Base-by-base conservation (phyloP, 2,329 filamentous ascomycete species). In the Ilyonectria mors-panacis region DNA sequence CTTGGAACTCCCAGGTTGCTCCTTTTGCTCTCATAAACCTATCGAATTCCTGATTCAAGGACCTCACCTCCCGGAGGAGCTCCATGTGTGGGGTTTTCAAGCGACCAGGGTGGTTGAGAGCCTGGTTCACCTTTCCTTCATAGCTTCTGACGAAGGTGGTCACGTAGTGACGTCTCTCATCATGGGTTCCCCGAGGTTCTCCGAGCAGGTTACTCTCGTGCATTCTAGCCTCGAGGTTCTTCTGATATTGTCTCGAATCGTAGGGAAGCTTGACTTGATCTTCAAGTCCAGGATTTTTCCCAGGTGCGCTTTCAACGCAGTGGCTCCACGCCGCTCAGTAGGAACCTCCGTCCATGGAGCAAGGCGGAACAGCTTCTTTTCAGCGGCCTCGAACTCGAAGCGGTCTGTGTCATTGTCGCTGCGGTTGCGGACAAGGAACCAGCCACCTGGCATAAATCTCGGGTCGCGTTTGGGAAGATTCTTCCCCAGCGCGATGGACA, bases 381-480 rank as follows among this genome's bases (percentile, higher is more conserved):
- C 80, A 1, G 72, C 75, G 8, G 66, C 44, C 8, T 63, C 70
- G 4, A 78, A 70, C 19, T 81, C 70, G 51, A 78, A 66, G 3
- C 59, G 75, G 1, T 69, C 66, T 0, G 71, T 61, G 1, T 77
- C 73, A 1, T 66, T 66, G 2, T 70, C 65, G 10, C 78, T 76
- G n/a, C 67, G 65, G 39, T 82, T 82, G 21, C 78, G 76, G 12
- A 82, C 81, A 2, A 81, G 74, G 30, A 81, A 82, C 79, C 80
- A 82, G 6, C 76, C 75, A 5, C 76, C 66, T 7, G 60, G 57
- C 9, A 68, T 51, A 23, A 58, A 47, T 8, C 53, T 65, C 2
- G 47, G 21, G 2, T 57, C 65, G 17, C 61, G 47, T 15, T 30
- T 13, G 21, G 68, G 63, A n/a, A 57, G 17, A 10, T 59, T 35